Evolutionary conservation across 306 rosid genomes (phyloP).

Genomic region (Fragaria vesca): DNA sequence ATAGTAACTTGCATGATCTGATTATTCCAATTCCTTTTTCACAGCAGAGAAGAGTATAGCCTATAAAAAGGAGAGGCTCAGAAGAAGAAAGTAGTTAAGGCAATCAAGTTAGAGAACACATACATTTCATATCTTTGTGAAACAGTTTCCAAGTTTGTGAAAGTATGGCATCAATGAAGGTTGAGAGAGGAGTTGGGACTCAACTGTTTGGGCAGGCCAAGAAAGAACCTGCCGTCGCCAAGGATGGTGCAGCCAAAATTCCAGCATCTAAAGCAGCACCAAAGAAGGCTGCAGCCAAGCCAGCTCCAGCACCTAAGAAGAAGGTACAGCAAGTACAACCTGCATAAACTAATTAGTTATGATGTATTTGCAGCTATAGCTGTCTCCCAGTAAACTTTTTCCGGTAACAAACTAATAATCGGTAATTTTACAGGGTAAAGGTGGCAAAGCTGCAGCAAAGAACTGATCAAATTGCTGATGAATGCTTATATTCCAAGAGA

Average conservation of each 20-base stretch:
- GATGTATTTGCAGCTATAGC: background rate
- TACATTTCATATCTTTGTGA: background rate
- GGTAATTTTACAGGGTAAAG: constrained; percentile 56
- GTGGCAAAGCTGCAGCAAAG: constrained; percentile 58
- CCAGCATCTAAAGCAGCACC: constrained; percentile 48
- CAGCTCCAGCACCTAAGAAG: constrained; percentile 57
- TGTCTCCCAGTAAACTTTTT: background rate
- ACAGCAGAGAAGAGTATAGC: background rate
- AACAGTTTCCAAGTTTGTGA: background rate
- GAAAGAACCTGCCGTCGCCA: constrained; percentile 37
- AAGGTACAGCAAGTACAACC: constrained; percentile 36
- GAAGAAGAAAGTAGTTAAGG: constrained; percentile 3
- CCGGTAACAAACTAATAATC: background rate
- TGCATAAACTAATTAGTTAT: background rate
- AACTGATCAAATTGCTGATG: constrained; percentile 23
- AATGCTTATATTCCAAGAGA: background rate
- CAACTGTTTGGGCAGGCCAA: constrained; percentile 46
- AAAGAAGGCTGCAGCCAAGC: constrained; percentile 56
- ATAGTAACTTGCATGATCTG: background rate
- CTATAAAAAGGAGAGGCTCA: constrained; percentile 23
- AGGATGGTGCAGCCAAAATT: constrained; percentile 32
- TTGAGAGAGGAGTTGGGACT: constrained; percentile 37
- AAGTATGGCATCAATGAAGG: constrained; percentile 48
- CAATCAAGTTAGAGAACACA: constrained; percentile 7
- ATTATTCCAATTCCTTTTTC: constrained; percentile 33